A percentile compares a stretch with the other conserved stretches of the same genome.
phyloP scores from a whole-genome alignment of 1,284 basidiomycete species.

The Cutaneotrichosporon dermatis region DNA sequence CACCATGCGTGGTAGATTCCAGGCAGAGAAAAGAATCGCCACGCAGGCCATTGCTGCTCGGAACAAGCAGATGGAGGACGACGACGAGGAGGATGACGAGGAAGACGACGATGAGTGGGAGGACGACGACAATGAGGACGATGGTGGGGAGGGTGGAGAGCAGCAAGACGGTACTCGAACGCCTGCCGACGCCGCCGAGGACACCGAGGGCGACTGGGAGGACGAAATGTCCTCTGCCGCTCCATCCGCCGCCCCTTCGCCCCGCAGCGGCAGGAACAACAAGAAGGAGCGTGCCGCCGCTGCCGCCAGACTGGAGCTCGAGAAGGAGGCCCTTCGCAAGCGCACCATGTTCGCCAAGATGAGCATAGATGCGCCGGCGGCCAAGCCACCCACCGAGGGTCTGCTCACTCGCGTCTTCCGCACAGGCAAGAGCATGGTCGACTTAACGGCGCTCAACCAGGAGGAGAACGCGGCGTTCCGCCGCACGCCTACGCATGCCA shows the following conservation, averaged over 20 bases:
- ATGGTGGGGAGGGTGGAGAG: too few species aligned
- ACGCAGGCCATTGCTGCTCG: conserved; percentile 29
- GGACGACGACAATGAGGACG: conserved; percentile 67
- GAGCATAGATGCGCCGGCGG: conserved; percentile 30
- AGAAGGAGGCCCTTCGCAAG: conserved; percentile 38
- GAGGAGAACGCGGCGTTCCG: conserved; percentile 18
- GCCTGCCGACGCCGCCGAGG: too few species aligned
- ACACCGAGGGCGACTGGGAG: not conserved
- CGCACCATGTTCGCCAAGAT: conserved; percentile 47
- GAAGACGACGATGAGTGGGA: conserved; percentile 71
- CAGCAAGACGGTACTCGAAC: too few species aligned
- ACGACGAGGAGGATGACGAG: conserved; percentile 10
- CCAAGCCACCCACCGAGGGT: conserved; percentile 18
- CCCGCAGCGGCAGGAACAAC: conserved; percentile 22
- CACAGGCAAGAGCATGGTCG: conserved; percentile 43
- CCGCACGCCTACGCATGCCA: conserved; percentile 32
- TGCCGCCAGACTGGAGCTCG: conserved; percentile 25
- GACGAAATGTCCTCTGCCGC: conserved; percentile 1
- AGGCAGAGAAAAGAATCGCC: conserved; percentile 39
- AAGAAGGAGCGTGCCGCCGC: conserved; percentile 38
- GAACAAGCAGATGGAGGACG: conserved; percentile 12
- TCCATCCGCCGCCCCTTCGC: conserved; percentile 22
- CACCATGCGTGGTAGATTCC: conserved; percentile 41
- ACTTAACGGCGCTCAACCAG: conserved; percentile 21
- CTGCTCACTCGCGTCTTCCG: conserved; percentile 39